These are phyloP conservation scores for Syzygium oleosum DNA, from an alignment of 345 rosid species.

Conservation along the genomic window DNA sequence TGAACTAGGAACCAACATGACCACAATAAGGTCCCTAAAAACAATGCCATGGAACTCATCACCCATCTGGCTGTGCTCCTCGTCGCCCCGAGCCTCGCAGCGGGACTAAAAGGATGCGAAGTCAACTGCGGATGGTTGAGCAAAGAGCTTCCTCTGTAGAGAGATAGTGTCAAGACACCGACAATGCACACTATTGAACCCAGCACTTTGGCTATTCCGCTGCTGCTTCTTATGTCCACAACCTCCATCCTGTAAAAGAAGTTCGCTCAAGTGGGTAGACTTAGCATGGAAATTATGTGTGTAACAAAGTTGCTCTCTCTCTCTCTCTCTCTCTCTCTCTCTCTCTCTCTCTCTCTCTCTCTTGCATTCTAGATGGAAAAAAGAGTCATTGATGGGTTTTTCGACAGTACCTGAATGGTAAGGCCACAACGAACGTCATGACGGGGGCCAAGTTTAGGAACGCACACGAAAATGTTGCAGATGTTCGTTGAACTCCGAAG, in stretches of 20 bases:
- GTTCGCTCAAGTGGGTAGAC: neutral
- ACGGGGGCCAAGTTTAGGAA: conserved; percentile 63
- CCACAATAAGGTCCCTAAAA: conserved; percentile 39
- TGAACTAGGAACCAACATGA: conserved; percentile 55
- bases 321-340: too few species aligned
- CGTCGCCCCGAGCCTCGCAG: neutral
- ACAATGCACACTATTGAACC: neutral
- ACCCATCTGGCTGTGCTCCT: conserved; percentile 32
- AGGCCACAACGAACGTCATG: conserved; percentile 47
- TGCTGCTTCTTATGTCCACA: conserved; percentile 17
- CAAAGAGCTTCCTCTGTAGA: conserved; percentile 36
- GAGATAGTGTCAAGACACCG: neutral
- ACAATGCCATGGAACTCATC: conserved; percentile 33
- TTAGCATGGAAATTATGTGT: neutral
- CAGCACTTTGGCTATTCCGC: conserved; percentile 7
- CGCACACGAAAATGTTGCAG: conserved; percentile 58
- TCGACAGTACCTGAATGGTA: conserved; percentile 40
- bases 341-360: too few species aligned
- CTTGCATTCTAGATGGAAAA: neutral
- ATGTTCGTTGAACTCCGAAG: conserved; percentile 50
- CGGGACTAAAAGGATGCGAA: neutral
- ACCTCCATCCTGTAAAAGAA: conserved; percentile 35
- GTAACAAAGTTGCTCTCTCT: neutral
- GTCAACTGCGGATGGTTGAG: conserved; percentile 12
- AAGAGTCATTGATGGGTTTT: neutral